These are phyloP conservation scores for Quercus rubra DNA, from an alignment of 306 rosid genomes.

Conservation along the genomic window DNA sequence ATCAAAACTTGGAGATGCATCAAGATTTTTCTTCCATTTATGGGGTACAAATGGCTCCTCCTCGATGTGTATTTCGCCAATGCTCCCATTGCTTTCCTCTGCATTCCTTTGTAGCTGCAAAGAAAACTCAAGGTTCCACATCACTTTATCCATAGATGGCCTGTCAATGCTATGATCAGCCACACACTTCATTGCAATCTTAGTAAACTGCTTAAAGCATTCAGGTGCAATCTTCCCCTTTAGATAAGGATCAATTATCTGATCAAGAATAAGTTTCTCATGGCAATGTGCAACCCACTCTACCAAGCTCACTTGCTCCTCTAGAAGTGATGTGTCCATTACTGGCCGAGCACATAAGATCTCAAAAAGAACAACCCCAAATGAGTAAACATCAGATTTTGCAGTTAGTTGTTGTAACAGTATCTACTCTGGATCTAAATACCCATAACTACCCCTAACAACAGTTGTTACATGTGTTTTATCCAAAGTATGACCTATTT, in stretches of 20 bases:
- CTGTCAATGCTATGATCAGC: constrained; percentile 49
- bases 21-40: too few relatives aligned
- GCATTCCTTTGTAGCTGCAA: too few relatives aligned
- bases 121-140: not conserved
- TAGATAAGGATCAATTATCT: too few relatives aligned
- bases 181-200: constrained; percentile 54
- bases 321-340: constrained; percentile 41
- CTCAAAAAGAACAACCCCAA: constrained; percentile 57
- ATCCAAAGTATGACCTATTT: too few relatives aligned
- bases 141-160: too few relatives aligned
- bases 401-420: constrained; percentile 44
- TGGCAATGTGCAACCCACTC: constrained; percentile 63
- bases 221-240: constrained; percentile 23
- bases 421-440: constrained; percentile 51
- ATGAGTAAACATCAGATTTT: constrained; percentile 55
- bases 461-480: constrained; percentile 18
- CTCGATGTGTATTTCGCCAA: too few relatives aligned
- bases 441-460: constrained; percentile 58
- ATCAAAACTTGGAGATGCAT: too few relatives aligned
- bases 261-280: constrained; percentile 42
- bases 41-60: too few relatives aligned
- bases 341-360: constrained; percentile 56
- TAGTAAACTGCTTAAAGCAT: constrained; percentile 47
- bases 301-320: constrained; percentile 57
- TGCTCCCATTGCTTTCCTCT: too few relatives aligned